A percentile compares a stretch with the other conserved stretches of the same genome.
phyloP scores from a whole-genome alignment of 257 asterid species.

The Plantago elongata region DNA sequence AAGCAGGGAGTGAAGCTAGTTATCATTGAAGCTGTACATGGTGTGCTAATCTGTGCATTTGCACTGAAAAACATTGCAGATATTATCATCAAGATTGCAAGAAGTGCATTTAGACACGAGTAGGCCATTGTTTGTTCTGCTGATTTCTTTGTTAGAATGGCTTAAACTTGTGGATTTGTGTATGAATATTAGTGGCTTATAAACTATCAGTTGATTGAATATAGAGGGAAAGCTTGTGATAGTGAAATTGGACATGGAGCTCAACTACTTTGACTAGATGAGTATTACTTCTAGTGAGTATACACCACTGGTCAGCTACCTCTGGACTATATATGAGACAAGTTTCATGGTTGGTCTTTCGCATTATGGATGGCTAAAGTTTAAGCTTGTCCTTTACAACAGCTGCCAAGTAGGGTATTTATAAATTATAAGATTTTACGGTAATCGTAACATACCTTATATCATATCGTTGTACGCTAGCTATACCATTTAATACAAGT shows the following conservation, averaged over 20 bases:
- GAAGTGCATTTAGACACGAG: conserved; percentile 8
- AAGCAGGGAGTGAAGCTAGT: conserved; percentile 59
- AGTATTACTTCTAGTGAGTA: background rate
- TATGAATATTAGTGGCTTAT: conserved; percentile 7
- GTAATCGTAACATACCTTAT: no score
- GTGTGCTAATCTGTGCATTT: conserved; percentile 52
- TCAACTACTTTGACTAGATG: conserved; percentile 61
- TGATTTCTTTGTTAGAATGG: background rate
- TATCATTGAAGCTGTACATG: conserved; percentile 50
- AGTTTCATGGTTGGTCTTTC: no score
- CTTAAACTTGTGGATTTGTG: background rate
- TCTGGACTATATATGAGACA: no score
- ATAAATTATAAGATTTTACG: no score
- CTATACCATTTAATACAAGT: no score
- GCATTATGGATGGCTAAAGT: no score
- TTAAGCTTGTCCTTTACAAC: no score
- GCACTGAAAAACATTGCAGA: conserved; percentile 7
- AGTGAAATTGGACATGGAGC: conserved; percentile 42
- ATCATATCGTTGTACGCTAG: no score
- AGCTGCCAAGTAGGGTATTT: no score
- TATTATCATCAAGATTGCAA: conserved; percentile 15
- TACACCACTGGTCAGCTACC: conserved; percentile 13
- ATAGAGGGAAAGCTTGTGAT: conserved; percentile 34
- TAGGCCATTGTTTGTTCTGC: conserved; percentile 15
- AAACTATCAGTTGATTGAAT: conserved; percentile 9